Base-by-base conservation (phyloP, 2,329 filamentous ascomycete species). In the Fusarium abutilonis region DNA sequence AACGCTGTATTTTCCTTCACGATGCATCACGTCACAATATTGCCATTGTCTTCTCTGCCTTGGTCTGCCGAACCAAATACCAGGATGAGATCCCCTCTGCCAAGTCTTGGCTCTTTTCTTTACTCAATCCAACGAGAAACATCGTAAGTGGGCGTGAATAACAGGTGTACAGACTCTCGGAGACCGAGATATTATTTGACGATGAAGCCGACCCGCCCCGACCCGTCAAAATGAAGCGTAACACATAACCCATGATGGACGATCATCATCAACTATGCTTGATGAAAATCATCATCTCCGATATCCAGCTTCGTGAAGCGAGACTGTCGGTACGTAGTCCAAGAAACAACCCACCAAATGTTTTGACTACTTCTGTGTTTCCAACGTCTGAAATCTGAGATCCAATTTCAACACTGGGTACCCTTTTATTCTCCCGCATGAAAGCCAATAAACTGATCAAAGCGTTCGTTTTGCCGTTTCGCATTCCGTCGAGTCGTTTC, bases 391-490 rank as follows among this genome's bases (percentile, higher is more conserved):
- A 31, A 6, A 23, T 23, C 21, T 29, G 28, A 29, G 5, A 13
- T 14, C 31, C 31, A 32, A 10, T 32, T 9, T 32, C 31, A 14
- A 14, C 21, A 23, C 21, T 23, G 21, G 21, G 6, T 23, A 23
- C 21, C 6, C 21, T 23, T 23, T 23, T 23, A 29, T 41, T 41
- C 17, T 46, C 49, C 47, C 55, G 21, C 26, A 31, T 39, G 21
- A 26, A 26, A 29, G 47, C 38, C 48, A 36, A 42, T 17, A 31
- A n/a, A 15, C 19, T 60, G 56, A 60, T 54, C 56, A 60, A 60
- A 54, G 56, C 56, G 47, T 55, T 47, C 42, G 56, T 60, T 60
- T 60, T 55, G 17, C 14, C n/a, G 41, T 60, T 60, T 60, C 46
- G 42, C 52, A 41, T 35, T 49, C 4, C 29, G 39, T n/a, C 14